Evolutionary conservation across 1,284 basidiomycete species (phyloP), one percentile per base, ranked within the genome.

Genomic region (Pterula multifida): DNA sequence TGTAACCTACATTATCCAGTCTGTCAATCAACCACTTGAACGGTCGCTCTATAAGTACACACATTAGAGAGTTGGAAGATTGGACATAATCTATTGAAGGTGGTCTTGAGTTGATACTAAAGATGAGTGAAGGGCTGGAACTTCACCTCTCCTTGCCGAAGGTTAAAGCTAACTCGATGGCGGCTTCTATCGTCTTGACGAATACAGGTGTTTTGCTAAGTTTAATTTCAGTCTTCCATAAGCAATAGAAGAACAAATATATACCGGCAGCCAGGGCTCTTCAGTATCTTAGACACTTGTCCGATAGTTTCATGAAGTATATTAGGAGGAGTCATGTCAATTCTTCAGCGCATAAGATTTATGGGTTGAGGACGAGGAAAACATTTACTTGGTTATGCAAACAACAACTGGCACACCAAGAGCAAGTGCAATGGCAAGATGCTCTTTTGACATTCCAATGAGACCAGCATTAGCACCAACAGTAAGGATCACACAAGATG

Each of bases 371-470:
- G n/a, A 28, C 44, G 28, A 53, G n/a, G 25, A n/a, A 39, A 36
- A 46, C 4, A 26, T 25, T 39, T 32, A 47, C 75, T 98, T 98
- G 13, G 94, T 97, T 49, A 98, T 86, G 63, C 91, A 92, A 24
- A 96, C 88, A 3, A 93, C 81, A 28, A 99, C 85, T 1, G 95
- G 95, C 1, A 98, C 89, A 57, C 85, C 90, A 46, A 99, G 70
- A 1, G 95, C 95, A 0, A 99, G 72, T 0, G 95, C 85, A 51
- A 98, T 94, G 1, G 95, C 92, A 12, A 98, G 71, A 65, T 98
- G 95, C 63, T 95, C 92, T 64, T 98, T 97, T 24, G 90, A 93
- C 95, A 98, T 98, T 45, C 96, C 96, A 53, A 98, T 96, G 47
- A 98, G 65, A 3, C 86, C 85, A 1, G 96, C 95, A 63, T 99